Base-by-base conservation (phyloP, 2,329 filamentous ascomycete species). In the Colletotrichum camelliae region DNA sequence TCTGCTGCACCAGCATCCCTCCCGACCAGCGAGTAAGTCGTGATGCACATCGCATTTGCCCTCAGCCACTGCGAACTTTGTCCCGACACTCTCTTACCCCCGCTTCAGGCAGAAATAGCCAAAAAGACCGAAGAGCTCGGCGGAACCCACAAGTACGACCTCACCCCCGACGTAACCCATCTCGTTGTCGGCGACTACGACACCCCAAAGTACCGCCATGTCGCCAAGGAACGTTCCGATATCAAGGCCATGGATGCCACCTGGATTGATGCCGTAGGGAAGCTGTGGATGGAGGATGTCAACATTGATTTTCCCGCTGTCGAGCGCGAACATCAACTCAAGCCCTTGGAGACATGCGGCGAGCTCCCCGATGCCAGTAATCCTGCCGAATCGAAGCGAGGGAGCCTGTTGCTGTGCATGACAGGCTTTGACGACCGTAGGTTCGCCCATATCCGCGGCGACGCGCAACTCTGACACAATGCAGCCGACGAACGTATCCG, bases 111-210 rank as follows among this genome's bases (percentile, higher is more conserved):
- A 58, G 87, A 91, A 70, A 88, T 95, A 65, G 91, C 91, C 18
- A 85, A 88, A 65, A 91, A 92, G 76, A 94, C 94, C 21, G 85
- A 88, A 77, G 92, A 98, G 82, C 95, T 99, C 88, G 97, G 97
- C 78, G 97, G 96, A 67, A 85, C 91, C 76, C 94, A 98, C 88
- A 96, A 94, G 80, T 94, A 96, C 84, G 96, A 99, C 84, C 91
- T 99, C 60, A 98, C 96, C n/a, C 95, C 94, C 72, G 95, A 98
- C 83, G 95, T 98, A 64, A 98, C 97, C 7, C 97, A 99, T 86
- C 92, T 99, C 62, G 91, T 99, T 77, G 95, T 98, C 77, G 97
- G 96, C 83, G 93, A 94, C 80, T 94, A 95, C 81, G 92, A 96
- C 82, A 98, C 96, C 1, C 92, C 94, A 66, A 99, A 99, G 85